A percentile compares a stretch with the other conserved stretches of the same genome.
These are phyloP conservation scores for Pulveroboletus sp. DNA, from an alignment of 768 basidiomycete genomes.

Conservation along the genomic window DNA sequence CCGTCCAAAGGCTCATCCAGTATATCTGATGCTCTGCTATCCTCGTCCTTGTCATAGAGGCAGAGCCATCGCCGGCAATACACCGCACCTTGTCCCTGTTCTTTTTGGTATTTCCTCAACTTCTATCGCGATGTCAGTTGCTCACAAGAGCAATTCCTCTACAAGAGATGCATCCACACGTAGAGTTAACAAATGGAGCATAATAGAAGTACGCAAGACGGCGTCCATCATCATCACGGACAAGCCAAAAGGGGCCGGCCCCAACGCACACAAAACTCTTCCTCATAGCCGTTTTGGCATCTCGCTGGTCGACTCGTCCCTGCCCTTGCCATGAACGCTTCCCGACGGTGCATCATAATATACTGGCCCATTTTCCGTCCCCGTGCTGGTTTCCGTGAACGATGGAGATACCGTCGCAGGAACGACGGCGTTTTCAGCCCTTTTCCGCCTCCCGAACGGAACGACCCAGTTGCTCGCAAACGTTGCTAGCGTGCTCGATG, in stretches of 20 bases:
- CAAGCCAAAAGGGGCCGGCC: background rate
- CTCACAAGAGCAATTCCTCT: background rate
- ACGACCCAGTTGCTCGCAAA: constrained; percentile 65
- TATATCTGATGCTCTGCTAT: background rate
- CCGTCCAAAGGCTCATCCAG: background rate
- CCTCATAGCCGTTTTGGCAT: constrained; percentile 28
- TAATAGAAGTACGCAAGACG: background rate
- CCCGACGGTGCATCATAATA: constrained; percentile 17
- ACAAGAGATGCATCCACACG: background rate
- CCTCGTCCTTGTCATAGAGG: background rate
- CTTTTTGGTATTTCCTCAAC: background rate
- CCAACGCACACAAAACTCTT: background rate
- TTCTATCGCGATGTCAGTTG: background rate
- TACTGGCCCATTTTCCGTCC: constrained; percentile 18
- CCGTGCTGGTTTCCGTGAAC: constrained; percentile 14
- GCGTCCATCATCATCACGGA: background rate
- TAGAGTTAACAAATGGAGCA: background rate
- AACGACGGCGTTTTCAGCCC: constrained; percentile 9
- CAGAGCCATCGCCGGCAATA: background rate
- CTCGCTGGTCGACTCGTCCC: constrained; percentile 37
- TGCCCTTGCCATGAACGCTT: background rate
- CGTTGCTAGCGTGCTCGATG: constrained; percentile 50
- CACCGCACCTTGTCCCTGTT: background rate
- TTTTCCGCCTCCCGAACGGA: constrained; percentile 55
- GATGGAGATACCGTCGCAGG: constrained; percentile 1